Conservation (phyloP, 2,329 filamentous ascomycete species). For the Periconia digitata region DNA sequence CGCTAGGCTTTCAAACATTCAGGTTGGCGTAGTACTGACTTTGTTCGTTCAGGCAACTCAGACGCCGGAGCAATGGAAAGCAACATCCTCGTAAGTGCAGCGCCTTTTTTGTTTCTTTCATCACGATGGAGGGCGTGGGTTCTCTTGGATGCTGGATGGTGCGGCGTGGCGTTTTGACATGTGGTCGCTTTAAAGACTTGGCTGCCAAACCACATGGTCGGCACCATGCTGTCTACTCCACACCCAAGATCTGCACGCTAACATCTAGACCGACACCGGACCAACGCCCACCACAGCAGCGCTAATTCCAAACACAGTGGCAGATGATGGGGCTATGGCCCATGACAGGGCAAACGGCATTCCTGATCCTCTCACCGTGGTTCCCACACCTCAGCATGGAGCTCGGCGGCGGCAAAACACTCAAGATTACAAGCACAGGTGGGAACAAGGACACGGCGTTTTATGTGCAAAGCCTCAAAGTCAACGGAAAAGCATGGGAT, state of each 20-base stretch:
- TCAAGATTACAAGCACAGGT: slow-evolving; percentile 59
- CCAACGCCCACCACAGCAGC: no score
- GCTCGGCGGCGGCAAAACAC: slow-evolving; percentile 56
- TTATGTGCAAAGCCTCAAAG: slow-evolving; percentile 66
- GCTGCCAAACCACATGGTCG: neutral
- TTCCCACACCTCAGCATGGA: slow-evolving; percentile 58
- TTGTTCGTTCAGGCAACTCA: no score
- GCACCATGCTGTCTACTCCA: neutral
- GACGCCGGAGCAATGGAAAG: slow-evolving; percentile 74
- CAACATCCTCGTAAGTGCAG: slow-evolving; percentile 52
- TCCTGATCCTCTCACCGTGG: slow-evolving; percentile 57
- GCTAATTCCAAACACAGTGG: slow-evolving; percentile 19
- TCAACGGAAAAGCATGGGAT: slow-evolving; percentile 65
- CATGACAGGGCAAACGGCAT: slow-evolving; percentile 68
- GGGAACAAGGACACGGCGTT: slow-evolving; percentile 49
- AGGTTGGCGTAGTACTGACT: no score
- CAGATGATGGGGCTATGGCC: slow-evolving; percentile 37
- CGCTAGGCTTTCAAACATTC: no score
- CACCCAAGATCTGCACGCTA: neutral
- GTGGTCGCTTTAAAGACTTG: neutral
- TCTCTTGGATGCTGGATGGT: neutral
- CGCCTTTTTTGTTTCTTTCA: neutral
- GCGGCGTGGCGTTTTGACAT: neutral
- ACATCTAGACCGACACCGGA: no score
- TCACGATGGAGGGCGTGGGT: neutral